Percentiles rank a stretch among this genome's conserved stretches.
These are phyloP conservation scores for Neopestalotiopsis sp. DNA, from an alignment of 2,329 filamentous ascomycete species.

Conservation along the genomic window DNA sequence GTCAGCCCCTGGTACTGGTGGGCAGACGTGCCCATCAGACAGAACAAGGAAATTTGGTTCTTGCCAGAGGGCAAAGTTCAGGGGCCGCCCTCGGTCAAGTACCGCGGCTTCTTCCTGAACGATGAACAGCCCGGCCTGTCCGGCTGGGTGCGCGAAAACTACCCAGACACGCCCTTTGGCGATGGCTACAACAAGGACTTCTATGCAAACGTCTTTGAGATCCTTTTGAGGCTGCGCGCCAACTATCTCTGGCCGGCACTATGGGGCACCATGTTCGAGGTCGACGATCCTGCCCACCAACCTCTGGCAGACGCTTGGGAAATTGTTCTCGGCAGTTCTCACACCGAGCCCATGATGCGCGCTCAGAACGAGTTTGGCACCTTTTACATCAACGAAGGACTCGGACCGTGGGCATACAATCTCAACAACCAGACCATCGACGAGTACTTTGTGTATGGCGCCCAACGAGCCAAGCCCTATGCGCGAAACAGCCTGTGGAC, in stretches of 20 bases:
- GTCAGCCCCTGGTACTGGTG: slow-evolving; percentile 75
- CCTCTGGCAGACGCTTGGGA: slow-evolving; percentile 75
- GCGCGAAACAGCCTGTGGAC: slow-evolving; percentile 70
- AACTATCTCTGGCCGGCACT: slow-evolving; percentile 79
- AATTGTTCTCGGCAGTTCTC: slow-evolving; percentile 74
- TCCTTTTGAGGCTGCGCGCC: slow-evolving; percentile 70
- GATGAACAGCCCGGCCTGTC: slow-evolving; percentile 72
- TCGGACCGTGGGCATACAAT: slow-evolving; percentile 71
- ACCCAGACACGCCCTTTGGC: slow-evolving; percentile 48
- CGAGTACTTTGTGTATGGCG: slow-evolving; percentile 71
- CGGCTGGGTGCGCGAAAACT: slow-evolving; percentile 61
- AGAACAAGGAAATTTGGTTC: slow-evolving; percentile 59
- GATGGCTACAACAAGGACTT: slow-evolving; percentile 64
- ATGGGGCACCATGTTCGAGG: slow-evolving; percentile 74
- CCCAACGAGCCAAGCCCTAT: slow-evolving; percentile 67
- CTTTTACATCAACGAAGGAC: slow-evolving; percentile 47
- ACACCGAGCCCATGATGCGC: slow-evolving; percentile 74
- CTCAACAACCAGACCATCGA: slow-evolving; percentile 72
- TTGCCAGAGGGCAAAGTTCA: slow-evolving; percentile 59
- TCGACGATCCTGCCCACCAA: slow-evolving; percentile 72
- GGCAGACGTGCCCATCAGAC: slow-evolving; percentile 63
- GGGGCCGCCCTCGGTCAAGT: slow-evolving; percentile 66
- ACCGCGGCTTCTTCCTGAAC: slow-evolving; percentile 73
- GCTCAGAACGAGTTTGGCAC: slow-evolving; percentile 61
- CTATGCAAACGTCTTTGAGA: slow-evolving; percentile 72